These are phyloP conservation scores for Leucogyrophana mollusca DNA, from an alignment of 768 basidiomycete species.

Conservation along the genomic window DNA sequence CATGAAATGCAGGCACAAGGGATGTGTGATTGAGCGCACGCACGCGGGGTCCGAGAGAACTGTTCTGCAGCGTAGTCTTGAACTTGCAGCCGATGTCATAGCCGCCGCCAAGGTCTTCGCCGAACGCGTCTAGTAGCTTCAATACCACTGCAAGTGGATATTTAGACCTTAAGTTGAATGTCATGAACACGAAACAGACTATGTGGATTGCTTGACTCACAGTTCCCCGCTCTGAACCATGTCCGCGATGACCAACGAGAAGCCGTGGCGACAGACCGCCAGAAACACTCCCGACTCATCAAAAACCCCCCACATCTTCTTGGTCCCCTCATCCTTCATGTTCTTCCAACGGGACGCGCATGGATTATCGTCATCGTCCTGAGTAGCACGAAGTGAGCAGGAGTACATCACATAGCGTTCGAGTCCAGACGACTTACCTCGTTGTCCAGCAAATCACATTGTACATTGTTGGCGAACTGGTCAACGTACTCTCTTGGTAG, in stretches of 20 bases:
- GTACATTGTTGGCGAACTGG: neutral
- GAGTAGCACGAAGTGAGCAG: too few species aligned
- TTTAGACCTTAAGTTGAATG: slow-evolving; percentile 22
- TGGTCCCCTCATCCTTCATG: slow-evolving; percentile 6
- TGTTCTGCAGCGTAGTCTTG: slow-evolving; percentile 11
- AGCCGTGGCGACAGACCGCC: slow-evolving; percentile 21
- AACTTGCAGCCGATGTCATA: slow-evolving; percentile 23
- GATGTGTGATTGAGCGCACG: slow-evolving; percentile 4
- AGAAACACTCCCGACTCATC: slow-evolving; percentile 13
- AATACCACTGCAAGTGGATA: slow-evolving; percentile 14
- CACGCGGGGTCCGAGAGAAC: slow-evolving; percentile 11
- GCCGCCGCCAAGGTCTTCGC: slow-evolving; percentile 10
- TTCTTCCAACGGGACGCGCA: slow-evolving; percentile 17
- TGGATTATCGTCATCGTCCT: slow-evolving; percentile 3
- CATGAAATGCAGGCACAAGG: slow-evolving; percentile 19
- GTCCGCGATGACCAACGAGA: slow-evolving; percentile 16
- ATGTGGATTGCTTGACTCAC: too few species aligned
- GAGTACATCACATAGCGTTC: too few species aligned
- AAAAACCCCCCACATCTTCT: slow-evolving; percentile 19
- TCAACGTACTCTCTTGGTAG: slow-evolving; percentile 1
- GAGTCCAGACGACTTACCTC: too few species aligned
- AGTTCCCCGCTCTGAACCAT: slow-evolving; percentile 20
- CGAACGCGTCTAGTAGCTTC: slow-evolving; percentile 9
- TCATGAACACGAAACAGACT: too few species aligned
- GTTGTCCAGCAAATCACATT: neutral